Conservation (phyloP, 169 alveolate genomes). For the Perkinsus marinus region DNA sequence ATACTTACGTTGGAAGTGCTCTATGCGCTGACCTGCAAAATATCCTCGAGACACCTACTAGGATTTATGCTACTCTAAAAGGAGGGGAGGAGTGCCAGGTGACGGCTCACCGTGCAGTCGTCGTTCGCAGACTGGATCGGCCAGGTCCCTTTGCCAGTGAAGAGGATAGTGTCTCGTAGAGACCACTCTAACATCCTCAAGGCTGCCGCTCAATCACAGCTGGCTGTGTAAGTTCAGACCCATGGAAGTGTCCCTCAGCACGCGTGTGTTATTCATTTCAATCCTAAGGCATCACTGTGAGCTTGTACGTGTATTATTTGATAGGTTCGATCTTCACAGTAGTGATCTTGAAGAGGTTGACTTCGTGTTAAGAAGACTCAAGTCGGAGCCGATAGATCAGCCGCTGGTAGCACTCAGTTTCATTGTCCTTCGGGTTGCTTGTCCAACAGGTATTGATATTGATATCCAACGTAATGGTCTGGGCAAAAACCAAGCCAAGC, state of each 20-base stretch:
- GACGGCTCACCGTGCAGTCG: no score
- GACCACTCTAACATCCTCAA: not conserved
- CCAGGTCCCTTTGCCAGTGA: not conserved
- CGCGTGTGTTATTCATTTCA: no score
- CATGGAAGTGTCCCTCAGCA: no score
- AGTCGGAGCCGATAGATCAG: constrained; percentile 1
- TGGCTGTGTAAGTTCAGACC: not conserved
- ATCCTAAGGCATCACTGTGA: no score
- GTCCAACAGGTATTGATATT: constrained; percentile 41
- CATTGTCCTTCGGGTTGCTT: not conserved
- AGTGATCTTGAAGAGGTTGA: constrained; percentile 54
- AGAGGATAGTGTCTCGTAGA: not conserved
- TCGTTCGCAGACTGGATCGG: no score
- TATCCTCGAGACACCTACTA: constrained; percentile 1
- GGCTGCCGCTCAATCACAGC: not conserved
- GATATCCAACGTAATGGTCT: constrained; percentile 62
- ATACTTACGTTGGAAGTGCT: constrained; percentile 16
- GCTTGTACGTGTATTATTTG: no score
- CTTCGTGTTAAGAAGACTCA: constrained; percentile 24
- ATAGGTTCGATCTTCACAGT: constrained; percentile 46
- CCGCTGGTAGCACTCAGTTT: not conserved
- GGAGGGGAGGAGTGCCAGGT: not conserved
- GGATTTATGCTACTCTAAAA: constrained; percentile 7
- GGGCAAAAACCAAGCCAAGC: constrained; percentile 48
- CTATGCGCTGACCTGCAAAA: constrained; percentile 12